These are phyloP conservation scores for Colletotrichum lini DNA, from an alignment of 2,329 filamentous ascomycete species.

Conservation along the genomic window DNA sequence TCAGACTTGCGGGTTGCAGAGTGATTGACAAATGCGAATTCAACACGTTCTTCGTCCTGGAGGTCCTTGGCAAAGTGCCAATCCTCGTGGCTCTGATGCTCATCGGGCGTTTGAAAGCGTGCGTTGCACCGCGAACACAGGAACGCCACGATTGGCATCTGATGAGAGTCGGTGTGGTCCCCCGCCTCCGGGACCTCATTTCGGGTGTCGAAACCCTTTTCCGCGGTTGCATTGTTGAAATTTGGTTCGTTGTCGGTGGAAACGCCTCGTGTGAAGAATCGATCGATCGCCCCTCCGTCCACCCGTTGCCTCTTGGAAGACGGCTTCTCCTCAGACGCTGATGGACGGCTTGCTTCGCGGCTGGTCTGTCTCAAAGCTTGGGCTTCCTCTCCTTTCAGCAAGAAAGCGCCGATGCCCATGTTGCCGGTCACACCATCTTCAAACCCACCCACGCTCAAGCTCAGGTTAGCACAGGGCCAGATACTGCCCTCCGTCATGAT, in stretches of 20 bases:
- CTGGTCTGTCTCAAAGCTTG: constrained; percentile 62
- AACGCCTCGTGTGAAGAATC: constrained; percentile 67
- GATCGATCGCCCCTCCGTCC: constrained; percentile 67
- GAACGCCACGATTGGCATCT: constrained; percentile 56
- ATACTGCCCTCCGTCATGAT: constrained; percentile 82
- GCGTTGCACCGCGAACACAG: constrained; percentile 77
- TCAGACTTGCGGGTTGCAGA: constrained; percentile 50
- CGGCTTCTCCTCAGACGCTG: constrained; percentile 34
- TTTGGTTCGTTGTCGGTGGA: constrained; percentile 49
- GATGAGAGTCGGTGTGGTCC: constrained; percentile 2
- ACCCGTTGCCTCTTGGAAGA: constrained; percentile 60
- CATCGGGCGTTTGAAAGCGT: constrained; percentile 69
- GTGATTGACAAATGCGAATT: constrained; percentile 59
- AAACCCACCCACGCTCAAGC: constrained; percentile 90
- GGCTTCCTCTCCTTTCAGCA: constrained; percentile 82
- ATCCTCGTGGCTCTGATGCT: constrained; percentile 84
- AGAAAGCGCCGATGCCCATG: constrained; percentile 86
- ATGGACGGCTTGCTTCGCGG: constrained; percentile 43
- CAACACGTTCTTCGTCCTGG: constrained; percentile 73
- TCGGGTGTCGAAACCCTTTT: constrained; percentile 6
- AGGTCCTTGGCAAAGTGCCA: constrained; percentile 96
- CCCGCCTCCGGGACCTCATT: constrained; percentile 30
- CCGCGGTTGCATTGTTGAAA: constrained; percentile 43
- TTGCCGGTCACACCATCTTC: constrained; percentile 90
- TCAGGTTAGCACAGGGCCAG: constrained; percentile 95